Conservation (phyloP, 2,329 filamentous ascomycete genomes). For the Pseudogymnoascus pannorum region DNA sequence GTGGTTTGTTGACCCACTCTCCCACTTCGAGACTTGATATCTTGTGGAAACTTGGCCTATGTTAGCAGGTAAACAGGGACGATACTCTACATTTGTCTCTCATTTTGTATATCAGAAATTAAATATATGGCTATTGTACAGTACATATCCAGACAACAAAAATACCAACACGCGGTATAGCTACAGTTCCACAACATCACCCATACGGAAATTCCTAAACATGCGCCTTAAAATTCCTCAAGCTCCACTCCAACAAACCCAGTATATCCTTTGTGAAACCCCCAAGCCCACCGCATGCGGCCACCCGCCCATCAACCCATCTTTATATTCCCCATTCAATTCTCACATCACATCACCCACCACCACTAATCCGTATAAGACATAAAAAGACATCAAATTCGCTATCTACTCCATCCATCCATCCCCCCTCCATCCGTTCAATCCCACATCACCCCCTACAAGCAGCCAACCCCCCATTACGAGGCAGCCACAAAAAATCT, state of each 20-base stretch:
- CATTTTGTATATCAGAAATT: not conserved
- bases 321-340: not conserved
- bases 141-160: not conserved
- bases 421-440: not conserved
- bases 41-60: not conserved
- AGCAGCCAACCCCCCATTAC: not conserved
- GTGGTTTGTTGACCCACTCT: not conserved
- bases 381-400: conserved; percentile 8
- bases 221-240: not conserved
- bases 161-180: not conserved
- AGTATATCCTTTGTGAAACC: not conserved
- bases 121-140: not conserved
- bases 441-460: not conserved
- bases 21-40: not conserved
- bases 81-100: not conserved
- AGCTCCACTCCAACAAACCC: not conserved
- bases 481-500: not conserved
- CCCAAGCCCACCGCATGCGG: not conserved
- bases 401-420: conserved; percentile 6
- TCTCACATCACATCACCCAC: not conserved
- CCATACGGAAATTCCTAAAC: not conserved
- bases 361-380: not conserved
- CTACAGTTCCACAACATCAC: not conserved
- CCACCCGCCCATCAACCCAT: not conserved
- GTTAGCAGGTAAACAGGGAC: not conserved